These are phyloP conservation scores for Euphorbia lathyris DNA, from an alignment of 345 rosid genomes.

Conservation along the genomic window DNA sequence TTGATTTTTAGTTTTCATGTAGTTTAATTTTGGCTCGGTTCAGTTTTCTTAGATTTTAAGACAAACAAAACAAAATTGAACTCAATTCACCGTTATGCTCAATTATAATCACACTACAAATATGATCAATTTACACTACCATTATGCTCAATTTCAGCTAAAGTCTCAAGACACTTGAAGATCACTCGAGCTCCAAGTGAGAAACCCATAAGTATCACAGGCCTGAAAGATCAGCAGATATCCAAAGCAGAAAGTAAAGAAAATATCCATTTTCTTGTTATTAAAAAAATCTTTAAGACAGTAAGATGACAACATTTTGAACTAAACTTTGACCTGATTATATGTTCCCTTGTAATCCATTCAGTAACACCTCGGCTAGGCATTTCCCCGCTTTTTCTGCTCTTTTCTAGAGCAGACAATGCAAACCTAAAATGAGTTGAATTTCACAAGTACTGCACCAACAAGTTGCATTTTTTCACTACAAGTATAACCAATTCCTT, in stretches of 20 bases:
- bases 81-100: too few species aligned
- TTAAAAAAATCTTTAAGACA: conserved; percentile 5
- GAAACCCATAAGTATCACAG: conserved; percentile 83
- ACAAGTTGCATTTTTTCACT: neutral
- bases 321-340: conserved; percentile 21
- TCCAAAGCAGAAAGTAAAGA: conserved; percentile 3
- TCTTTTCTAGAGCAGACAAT: conserved; percentile 43
- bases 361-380: conserved; percentile 79
- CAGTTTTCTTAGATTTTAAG: too few species aligned
- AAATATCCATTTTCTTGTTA: neutral
- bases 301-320: neutral
- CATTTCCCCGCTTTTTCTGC: conserved; percentile 88
- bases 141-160: conserved; percentile 72
- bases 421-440: neutral
- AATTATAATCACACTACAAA: neutral
- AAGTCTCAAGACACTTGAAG: conserved; percentile 78
- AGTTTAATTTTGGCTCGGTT: too few species aligned
- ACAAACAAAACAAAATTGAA: conserved; percentile 44
- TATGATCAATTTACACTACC: conserved; percentile 40
- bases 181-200: conserved; percentile 94
- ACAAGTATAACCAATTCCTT: neutral
- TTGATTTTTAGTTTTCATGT: too few species aligned
- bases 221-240: conserved; percentile 46
- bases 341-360: conserved; percentile 96
- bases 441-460: neutral